A percentile compares a stretch with the other conserved stretches of the same genome.
These are phyloP conservation scores for Orbilia brochopaga DNA, from an alignment of 2,329 filamentous ascomycete species.

Conservation along the genomic window DNA sequence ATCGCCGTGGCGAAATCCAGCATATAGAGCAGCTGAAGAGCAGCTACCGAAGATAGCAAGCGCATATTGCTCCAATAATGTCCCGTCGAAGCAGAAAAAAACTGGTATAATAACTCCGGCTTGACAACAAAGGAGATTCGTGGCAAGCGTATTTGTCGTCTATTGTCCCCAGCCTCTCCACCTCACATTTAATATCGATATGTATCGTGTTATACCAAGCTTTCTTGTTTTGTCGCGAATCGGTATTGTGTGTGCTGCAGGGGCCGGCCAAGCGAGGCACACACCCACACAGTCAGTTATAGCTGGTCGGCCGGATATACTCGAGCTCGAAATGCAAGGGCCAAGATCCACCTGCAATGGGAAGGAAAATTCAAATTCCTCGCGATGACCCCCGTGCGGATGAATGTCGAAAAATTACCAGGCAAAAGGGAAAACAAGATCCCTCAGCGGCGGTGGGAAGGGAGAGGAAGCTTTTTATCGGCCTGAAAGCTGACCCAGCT, in stretches of 20 bases:
- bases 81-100: conserved; percentile 10
- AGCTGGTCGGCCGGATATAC: conserved; percentile 18
- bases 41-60: conserved; percentile 36
- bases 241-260: conserved; percentile 21
- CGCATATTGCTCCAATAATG: conserved; percentile 17
- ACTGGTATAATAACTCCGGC: conserved; percentile 9
- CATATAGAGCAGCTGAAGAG: conserved; percentile 43
- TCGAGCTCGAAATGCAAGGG: conserved; percentile 17
- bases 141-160: conserved; percentile 18
- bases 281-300: conserved; percentile 32
- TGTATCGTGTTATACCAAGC: not conserved
- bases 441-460: conserved; percentile 15
- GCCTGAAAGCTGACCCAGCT: conserved; percentile 37
- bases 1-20: conserved; percentile 37
- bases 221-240: conserved; percentile 49
- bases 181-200: conserved; percentile 2
- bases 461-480: conserved; percentile 41
- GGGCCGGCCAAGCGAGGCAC: conserved; percentile 45
- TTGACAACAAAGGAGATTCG: conserved; percentile 49
- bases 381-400: conserved; percentile 13
- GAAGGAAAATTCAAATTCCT: conserved; percentile 8
- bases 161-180: conserved; percentile 2
- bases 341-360: conserved; percentile 2
- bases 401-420: conserved; percentile 29
- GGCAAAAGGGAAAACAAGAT: conserved; percentile 26